phyloP scores from a whole-genome alignment of 208 protist genomes.

The Wallacemonas sp. region DNA sequence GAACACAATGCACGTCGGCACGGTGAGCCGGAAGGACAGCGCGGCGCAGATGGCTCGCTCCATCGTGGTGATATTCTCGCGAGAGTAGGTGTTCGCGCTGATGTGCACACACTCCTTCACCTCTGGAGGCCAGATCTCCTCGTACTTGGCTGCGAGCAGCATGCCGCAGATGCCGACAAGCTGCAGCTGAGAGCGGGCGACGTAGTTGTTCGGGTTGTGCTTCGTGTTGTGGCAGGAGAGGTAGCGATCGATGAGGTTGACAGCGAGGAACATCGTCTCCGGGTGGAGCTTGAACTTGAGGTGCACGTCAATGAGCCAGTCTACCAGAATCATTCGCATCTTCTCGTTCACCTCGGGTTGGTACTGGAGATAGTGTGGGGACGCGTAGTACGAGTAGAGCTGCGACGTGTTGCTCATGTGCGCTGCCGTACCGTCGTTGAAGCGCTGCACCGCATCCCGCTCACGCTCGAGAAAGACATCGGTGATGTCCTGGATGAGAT shows the following conservation, averaged over 20 bases:
- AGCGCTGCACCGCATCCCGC: constrained; percentile 46
- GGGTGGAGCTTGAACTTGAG: constrained; percentile 96
- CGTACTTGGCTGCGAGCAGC: constrained; percentile 93
- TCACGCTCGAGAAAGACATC: constrained; percentile 77
- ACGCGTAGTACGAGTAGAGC: constrained; percentile 65
- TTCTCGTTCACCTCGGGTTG: constrained; percentile 95
- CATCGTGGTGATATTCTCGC: constrained; percentile 91
- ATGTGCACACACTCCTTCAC: constrained; percentile 95
- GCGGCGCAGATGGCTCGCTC: constrained; percentile 80
- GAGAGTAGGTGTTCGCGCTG: constrained; percentile 92
- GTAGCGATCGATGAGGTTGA: constrained; percentile 97
- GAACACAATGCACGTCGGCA: constrained; percentile 86
- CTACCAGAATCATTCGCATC: constrained; percentile 97
- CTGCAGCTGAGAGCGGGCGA: constrained; percentile 92
- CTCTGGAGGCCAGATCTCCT: constrained; percentile 94
- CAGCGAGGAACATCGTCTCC: constrained; percentile 97
- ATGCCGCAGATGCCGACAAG: constrained; percentile 93
- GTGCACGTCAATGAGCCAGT: constrained; percentile 99
- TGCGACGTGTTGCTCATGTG: constrained; percentile 28
- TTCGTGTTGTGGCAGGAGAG: constrained; percentile 76
- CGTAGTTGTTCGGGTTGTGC: constrained; percentile 41
- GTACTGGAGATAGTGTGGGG: constrained; percentile 77
- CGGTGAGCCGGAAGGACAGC: constrained; percentile 88
- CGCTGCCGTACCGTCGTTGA: constrained; percentile 51
- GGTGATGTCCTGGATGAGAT: constrained; percentile 83